Conservation (phyloP, 2,329 filamentous ascomycete genomes). For the Colletotrichum scovillei region DNA sequence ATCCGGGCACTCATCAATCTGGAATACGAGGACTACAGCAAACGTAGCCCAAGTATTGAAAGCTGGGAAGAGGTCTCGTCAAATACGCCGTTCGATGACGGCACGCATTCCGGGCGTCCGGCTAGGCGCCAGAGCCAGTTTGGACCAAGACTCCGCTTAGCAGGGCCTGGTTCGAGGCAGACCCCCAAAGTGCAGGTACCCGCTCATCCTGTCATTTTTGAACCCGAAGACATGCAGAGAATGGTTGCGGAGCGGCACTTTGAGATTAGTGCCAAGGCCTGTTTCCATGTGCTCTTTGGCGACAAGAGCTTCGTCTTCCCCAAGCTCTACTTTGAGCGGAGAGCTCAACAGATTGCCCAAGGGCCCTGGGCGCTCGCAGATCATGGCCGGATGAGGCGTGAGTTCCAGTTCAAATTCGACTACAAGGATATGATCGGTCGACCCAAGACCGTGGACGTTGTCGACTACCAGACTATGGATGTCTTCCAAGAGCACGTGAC, state of each 20-base stretch:
- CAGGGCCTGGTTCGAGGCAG: constrained; percentile 34
- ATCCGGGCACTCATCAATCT: constrained; percentile 80
- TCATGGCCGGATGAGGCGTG: constrained; percentile 76
- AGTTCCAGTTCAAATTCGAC: constrained; percentile 84
- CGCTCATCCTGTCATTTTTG: constrained; percentile 82
- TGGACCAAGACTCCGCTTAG: constrained; percentile 48
- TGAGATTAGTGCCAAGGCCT: constrained; percentile 90
- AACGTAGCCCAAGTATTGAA: constrained; percentile 79
- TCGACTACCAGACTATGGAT: constrained; percentile 89
- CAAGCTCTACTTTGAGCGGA: constrained; percentile 85
- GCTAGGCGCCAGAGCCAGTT: constrained; percentile 48
- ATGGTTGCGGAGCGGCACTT: constrained; percentile 84
- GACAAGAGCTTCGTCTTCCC: constrained; percentile 97
- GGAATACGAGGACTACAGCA: constrained; percentile 71
- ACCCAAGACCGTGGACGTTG: constrained; percentile 70
- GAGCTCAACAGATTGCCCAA: constrained; percentile 83
- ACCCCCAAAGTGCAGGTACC: constrained; percentile 83
- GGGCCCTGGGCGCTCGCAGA: constrained; percentile 84
- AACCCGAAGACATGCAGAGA: constrained; percentile 83
- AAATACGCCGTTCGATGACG: constrained; percentile 69
- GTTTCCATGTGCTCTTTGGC: constrained; percentile 96
- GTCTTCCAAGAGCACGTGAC: constrained; percentile 80
- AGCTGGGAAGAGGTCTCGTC: constrained; percentile 89
- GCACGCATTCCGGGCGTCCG: constrained; percentile 55
- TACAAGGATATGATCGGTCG: constrained; percentile 74